Evolutionary conservation across 192 early-diverging fungal genomes (phyloP), one percentile per base, ranked within the genome.

Genomic region (Rhizophagus prolifer): DNA sequence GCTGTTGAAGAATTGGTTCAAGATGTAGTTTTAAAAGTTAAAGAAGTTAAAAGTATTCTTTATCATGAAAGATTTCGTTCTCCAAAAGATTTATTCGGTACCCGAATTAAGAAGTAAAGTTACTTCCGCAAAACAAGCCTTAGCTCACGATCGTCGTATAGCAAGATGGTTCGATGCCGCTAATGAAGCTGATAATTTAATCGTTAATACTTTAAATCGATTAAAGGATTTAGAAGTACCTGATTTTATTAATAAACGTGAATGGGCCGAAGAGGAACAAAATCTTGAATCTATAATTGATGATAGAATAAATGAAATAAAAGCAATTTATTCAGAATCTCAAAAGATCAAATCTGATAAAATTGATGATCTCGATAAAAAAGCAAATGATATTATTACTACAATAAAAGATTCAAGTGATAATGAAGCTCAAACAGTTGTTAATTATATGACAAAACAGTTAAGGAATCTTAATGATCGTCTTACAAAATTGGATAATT

Each of bases 211-310:
- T 30, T 31, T 50, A 34, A 46, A 64, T 76, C 8, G 62, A 16
- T 26, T 59, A 28, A 76, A 76, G 58, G 26, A 76, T n/a, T 76
- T 76, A 50, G 74, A 76, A 54, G 25, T 76, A 36, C 74, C 74
- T 1, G 74, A 76, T 64, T 76, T 76, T 36, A 46, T 76, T 50
- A 65, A 76, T 66, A 76, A 76, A 50, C 16, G 63, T 66, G 74
- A 63, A 34, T 76, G 74, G 74, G 2, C 16, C 1, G 74, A 76
- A 54, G 74, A 76, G 16, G 46, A 76, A 25, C 36, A 54, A 21
- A 67, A 76, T 76, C n/a, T 76, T 10, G 6, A 34, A 50, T 46
- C 41, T 36, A 19, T 66, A 28, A 46, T 76, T 9, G 58, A 50
- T 13, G 63, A 47, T 14, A 64, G 63, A 65, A 41, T 63, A 66